A percentile compares a stretch with the other conserved stretches of the same genome.
Conservation (phyloP, 164 flowering plant genomes). For the Platanus orientalis region DNA sequence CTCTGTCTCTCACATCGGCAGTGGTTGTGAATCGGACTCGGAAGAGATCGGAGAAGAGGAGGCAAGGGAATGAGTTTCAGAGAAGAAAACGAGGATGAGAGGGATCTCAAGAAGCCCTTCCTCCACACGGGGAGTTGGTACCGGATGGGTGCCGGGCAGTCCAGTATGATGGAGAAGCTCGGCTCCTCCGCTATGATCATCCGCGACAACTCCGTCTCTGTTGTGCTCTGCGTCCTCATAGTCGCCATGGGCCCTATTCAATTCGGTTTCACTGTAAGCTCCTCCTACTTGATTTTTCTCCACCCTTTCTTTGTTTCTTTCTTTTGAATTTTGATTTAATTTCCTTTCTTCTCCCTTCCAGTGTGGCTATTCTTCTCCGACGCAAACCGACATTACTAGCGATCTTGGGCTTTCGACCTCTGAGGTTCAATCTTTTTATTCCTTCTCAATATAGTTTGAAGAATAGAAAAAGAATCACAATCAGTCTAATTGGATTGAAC, state of each 20-base stretch:
- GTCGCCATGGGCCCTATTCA: constrained; percentile 22
- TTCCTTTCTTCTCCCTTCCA: constrained; percentile 19
- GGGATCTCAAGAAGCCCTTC: constrained; percentile 60
- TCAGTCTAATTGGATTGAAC: background rate
- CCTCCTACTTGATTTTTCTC: background rate
- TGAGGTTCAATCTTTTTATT: constrained; percentile 33
- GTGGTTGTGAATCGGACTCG: too few relatives aligned
- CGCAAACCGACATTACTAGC: constrained; percentile 43
- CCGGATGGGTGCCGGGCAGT: constrained; percentile 59
- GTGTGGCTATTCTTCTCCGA: constrained; percentile 70
- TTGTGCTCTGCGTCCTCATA: constrained; percentile 15
- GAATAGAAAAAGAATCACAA: background rate
- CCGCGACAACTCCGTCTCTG: constrained; percentile 20
- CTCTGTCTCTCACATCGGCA: too few relatives aligned
- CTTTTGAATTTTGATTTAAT: background rate
- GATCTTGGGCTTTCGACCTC: constrained; percentile 53
- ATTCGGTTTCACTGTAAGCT: constrained; percentile 19
- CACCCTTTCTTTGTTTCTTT: background rate
- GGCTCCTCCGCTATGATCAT: constrained; percentile 44
- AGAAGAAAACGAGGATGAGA: constrained; percentile 49
- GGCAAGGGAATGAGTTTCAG: constrained; percentile 49
- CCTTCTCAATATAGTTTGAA: too few relatives aligned
- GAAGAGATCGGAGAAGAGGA: too few relatives aligned
- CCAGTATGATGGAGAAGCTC: constrained; percentile 46
- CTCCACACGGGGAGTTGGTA: constrained; percentile 78